Percentiles rank a stretch among this genome's conserved stretches.
Conservation (phyloP, 768 basidiomycete species). For the Pleurotus giganteus region DNA sequence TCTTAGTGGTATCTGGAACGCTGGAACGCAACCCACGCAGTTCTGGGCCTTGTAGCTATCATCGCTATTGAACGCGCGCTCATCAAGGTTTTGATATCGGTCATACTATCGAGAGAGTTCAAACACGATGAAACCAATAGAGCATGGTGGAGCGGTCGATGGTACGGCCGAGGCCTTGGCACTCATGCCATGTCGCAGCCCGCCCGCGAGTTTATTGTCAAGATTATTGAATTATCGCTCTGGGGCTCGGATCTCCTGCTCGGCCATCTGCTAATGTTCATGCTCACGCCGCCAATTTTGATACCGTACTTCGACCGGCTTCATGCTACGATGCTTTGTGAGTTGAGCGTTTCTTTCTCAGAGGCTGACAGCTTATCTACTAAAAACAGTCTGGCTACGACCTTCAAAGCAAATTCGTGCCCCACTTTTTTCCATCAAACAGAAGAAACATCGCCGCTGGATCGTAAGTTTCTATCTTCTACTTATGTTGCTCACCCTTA, state of each 20-base stretch:
- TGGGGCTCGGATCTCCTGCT: constrained; percentile 95
- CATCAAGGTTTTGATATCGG: constrained; percentile 91
- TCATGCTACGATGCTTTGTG: constrained; percentile 90
- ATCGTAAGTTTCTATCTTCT: constrained; percentile 55
- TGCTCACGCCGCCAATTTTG: constrained; percentile 84
- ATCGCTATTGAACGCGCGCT: constrained; percentile 90
- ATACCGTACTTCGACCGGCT: constrained; percentile 90
- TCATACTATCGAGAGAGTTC: constrained; percentile 96
- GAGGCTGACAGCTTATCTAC: constrained; percentile 18
- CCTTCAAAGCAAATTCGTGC: constrained; percentile 94
- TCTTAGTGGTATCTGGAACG: constrained; percentile 88
- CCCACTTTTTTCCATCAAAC: constrained; percentile 86
- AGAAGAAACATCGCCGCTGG: constrained; percentile 85
- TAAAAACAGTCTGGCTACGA: constrained; percentile 79
- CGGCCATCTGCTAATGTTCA: constrained; percentile 84
- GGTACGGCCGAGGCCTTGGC: constrained; percentile 95
- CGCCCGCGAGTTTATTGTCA: constrained; percentile 95
- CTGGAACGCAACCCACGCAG: constrained; percentile 90
- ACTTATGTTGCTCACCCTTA: constrained; percentile 5
- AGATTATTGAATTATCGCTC: constrained; percentile 92
- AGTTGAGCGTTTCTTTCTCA: constrained; percentile 29
- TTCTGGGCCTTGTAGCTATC: constrained; percentile 88
- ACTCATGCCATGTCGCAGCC: constrained; percentile 95
- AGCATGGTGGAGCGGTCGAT: constrained; percentile 98
- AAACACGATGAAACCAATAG: constrained; percentile 99